Evolutionary conservation across 164 flowering plant genomes (phyloP).

Genomic region (Liriodendron chinense): DNA sequence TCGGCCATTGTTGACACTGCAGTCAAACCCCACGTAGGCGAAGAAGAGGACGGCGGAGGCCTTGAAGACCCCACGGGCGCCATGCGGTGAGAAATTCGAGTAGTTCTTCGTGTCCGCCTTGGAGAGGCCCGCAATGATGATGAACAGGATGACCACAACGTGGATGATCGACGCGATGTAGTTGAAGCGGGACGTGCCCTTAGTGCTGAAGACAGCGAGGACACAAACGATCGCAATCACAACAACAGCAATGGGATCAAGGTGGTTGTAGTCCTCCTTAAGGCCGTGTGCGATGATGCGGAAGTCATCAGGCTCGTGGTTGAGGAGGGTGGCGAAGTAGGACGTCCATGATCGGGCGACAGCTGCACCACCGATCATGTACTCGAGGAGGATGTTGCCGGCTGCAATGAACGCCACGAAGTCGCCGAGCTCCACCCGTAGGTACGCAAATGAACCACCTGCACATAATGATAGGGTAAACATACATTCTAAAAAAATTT

Average conservation of each 20-base stretch:
- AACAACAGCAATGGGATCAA: conserved; percentile 60
- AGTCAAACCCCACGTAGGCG: conserved; percentile 62
- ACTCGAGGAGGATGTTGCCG: conserved; percentile 71
- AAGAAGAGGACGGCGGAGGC: conserved; percentile 66
- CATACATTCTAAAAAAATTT: no score
- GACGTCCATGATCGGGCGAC: conserved; percentile 74
- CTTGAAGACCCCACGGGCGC: conserved; percentile 48
- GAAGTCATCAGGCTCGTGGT: conserved; percentile 22
- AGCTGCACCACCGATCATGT: conserved; percentile 50
- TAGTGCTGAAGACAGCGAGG: conserved; percentile 37
- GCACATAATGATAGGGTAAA: background rate
- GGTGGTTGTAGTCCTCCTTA: conserved; percentile 36
- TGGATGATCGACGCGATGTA: conserved; percentile 47
- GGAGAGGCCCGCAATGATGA: conserved; percentile 49
- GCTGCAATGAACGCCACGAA: conserved; percentile 75
- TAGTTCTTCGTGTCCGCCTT: conserved; percentile 40
- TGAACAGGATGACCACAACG: conserved; percentile 38
- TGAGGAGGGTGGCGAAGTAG: conserved; percentile 65
- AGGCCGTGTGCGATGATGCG: conserved; percentile 26
- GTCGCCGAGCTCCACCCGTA: conserved; percentile 76
- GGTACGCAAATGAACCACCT: conserved; percentile 78
- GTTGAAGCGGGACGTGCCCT: conserved; percentile 57
- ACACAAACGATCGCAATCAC: conserved; percentile 26
- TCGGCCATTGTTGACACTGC: conserved; percentile 69
- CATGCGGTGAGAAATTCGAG: conserved; percentile 41